phyloP scores from a whole-genome alignment of 495 filamentous ascomycete genomes.

The Polyplosphaeria fusca region DNA sequence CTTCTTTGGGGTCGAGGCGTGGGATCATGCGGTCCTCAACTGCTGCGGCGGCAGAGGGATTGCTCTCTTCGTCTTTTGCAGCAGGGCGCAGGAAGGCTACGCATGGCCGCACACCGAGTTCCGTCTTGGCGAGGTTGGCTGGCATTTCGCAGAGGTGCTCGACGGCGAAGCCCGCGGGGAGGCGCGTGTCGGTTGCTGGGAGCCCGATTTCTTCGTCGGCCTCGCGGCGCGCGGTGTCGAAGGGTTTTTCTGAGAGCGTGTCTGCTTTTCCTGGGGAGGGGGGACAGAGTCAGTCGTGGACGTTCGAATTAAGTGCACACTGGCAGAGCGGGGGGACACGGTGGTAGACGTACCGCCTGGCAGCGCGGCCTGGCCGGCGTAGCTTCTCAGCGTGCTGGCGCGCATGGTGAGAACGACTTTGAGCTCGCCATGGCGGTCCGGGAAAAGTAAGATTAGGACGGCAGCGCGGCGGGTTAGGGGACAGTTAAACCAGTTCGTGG shows the following conservation, averaged over 20 bases:
- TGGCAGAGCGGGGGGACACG: neutral
- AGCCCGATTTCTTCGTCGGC: constrained; percentile 89
- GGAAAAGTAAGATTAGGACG: constrained; percentile 80
- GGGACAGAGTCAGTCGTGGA: too few relatives aligned
- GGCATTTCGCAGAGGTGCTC: constrained; percentile 85
- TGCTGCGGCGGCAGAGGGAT: constrained; percentile 41
- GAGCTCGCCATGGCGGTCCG: constrained; percentile 71
- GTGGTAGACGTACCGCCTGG: constrained; percentile 62
- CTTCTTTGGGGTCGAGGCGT: constrained; percentile 75
- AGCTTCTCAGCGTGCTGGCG: constrained; percentile 66
- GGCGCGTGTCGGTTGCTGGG: constrained; percentile 57
- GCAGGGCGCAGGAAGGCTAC: constrained; percentile 64
- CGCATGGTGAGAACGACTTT: constrained; percentile 84
- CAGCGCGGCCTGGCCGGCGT: constrained; percentile 78
- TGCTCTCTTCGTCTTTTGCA: constrained; percentile 3
- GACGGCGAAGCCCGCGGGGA: constrained; percentile 69
- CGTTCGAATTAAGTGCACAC: too few relatives aligned
- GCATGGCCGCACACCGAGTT: constrained; percentile 78
- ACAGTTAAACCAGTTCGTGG: constrained; percentile 59
- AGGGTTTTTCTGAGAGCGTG: constrained; percentile 49
- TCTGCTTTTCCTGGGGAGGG: constrained; percentile 55
- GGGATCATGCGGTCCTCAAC: constrained; percentile 74
- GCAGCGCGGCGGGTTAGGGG: constrained; percentile 73
- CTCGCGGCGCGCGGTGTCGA: constrained; percentile 81
- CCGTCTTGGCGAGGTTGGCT: constrained; percentile 72